These are phyloP conservation scores for Penicillium malachiteum DNA, from an alignment of 495 filamentous ascomycete species.

Conservation along the genomic window DNA sequence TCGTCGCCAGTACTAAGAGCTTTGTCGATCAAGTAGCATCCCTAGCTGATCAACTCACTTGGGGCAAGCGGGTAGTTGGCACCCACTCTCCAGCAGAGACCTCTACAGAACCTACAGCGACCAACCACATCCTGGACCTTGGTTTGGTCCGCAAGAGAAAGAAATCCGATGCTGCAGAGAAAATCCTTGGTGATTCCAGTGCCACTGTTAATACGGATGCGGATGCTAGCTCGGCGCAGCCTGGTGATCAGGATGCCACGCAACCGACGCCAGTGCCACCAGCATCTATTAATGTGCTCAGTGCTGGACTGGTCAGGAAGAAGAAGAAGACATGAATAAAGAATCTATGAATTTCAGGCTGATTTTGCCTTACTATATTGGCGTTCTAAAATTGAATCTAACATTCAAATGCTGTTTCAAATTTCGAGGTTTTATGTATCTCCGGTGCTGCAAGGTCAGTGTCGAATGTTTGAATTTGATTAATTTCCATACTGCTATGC, in stretches of 20 bases:
- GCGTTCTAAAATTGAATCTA: not conserved
- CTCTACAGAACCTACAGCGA: slow-evolving; percentile 31
- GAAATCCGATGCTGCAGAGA: slow-evolving; percentile 37
- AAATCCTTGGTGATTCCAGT: slow-evolving; percentile 7
- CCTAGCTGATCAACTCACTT: slow-evolving; percentile 52
- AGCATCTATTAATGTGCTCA: slow-evolving; percentile 57
- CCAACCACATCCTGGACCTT: slow-evolving; percentile 37
- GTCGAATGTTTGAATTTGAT: no score
- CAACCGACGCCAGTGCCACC: slow-evolving; percentile 25
- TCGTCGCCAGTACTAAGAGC: slow-evolving; percentile 63
- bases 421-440: no score
- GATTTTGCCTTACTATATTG: not conserved
- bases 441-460: no score
- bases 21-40: slow-evolving; percentile 67
- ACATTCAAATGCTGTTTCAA: not conserved
- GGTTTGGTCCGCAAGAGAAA: slow-evolving; percentile 55
- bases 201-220: not conserved
- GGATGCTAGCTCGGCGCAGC: slow-evolving; percentile 13
- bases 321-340: slow-evolving; percentile 54
- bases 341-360: not conserved
- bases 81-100: slow-evolving; percentile 23
- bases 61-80: slow-evolving; percentile 57
- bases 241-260: slow-evolving; percentile 23
- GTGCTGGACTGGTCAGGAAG: slow-evolving; percentile 60
- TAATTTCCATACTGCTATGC: no score